Evolutionary conservation across 2,329 filamentous ascomycete species (phyloP), one percentile per base, ranked within the genome.

Genomic region (Achaetomium macrosporum): DNA sequence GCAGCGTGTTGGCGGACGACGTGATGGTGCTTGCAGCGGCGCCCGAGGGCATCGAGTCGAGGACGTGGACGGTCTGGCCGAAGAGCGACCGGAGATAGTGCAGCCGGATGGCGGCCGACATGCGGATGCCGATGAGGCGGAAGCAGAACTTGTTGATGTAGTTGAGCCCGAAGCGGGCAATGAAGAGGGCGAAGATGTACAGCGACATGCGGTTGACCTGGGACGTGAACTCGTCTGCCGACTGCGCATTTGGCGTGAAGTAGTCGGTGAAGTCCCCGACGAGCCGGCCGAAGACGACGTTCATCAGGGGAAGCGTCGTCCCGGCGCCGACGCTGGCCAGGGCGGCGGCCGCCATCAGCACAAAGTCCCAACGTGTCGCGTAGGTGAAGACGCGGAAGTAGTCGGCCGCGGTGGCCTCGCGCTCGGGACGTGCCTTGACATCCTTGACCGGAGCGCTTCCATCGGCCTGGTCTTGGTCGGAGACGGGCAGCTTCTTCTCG

Each of bases 111-210:
- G 75, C 78, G 2, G 81, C 78, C 5, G 81, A 84, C 58, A 84
- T 73, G 30, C 81, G 75, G 52, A 84, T 79, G 20, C 81, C 81
- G 54, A 83, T 80, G 66, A 84, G 76, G 19, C 82, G 78, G 57
- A 83, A 83, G 36, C 72, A 71, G 60, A 83, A 80, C 75, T 70
- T 70, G 62, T 62, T 64, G 57, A 66, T 59, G 50, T 88, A 89
- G 55, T 78, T 80, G 39, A 87, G 69, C 16, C 71, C 63, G 59
- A 87, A 83, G 44, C 84, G 81, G 13, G 72, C 85, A 39, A 90
- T 67, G 65, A 90, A 90, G 7, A 90, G 72, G 51, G 82, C 81
- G 50, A 90, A 78, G 61, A 90, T 82, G 66, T 84, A 88, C 0
- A 90, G 69, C 66, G 78, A 67, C 54, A 78, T 70, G 44, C 60